Evolutionary conservation across 306 rosid genomes (phyloP).

Genomic region (Geum urbanum): DNA sequence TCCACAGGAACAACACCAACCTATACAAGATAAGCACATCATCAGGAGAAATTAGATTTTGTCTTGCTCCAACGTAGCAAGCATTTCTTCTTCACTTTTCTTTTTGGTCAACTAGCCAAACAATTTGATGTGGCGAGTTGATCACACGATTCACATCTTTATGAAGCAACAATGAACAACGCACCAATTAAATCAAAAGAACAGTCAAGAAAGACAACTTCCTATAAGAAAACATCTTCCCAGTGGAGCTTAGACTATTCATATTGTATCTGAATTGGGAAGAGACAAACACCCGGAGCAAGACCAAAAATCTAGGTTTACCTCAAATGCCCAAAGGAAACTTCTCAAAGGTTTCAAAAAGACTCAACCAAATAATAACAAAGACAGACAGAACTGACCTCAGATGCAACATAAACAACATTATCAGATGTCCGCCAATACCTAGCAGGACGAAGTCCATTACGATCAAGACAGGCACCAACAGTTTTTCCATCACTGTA

Average conservation of each 20-base stretch:
- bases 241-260: not conserved
- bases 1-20: conserved; percentile 95
- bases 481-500: conserved; percentile 96
- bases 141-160: not conserved
- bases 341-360: conserved; percentile 23
- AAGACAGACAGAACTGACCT: conserved; percentile 55
- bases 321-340: not conserved
- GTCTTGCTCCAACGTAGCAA: not conserved
- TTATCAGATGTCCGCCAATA: conserved; percentile 98
- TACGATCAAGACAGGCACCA: conserved; percentile 97
- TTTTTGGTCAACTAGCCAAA: not conserved
- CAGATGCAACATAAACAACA: conserved; percentile 96
- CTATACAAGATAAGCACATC: conserved; percentile 34
- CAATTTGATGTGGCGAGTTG: not conserved
- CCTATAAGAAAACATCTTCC: not conserved
- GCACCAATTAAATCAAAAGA: not conserved
- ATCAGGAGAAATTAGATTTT: not conserved
- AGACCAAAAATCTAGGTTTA: not conserved
- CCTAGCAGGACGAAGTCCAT: conserved; percentile 98
- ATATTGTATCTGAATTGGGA: not conserved
- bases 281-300: not conserved
- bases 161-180: not conserved
- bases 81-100: not conserved
- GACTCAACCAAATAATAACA: conserved; percentile 2
- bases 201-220: not conserved